A percentile compares a stretch with the other conserved stretches of the same genome.
Conservation (phyloP, 2,329 filamentous ascomycete species). For the Periconia macrospinosa region DNA sequence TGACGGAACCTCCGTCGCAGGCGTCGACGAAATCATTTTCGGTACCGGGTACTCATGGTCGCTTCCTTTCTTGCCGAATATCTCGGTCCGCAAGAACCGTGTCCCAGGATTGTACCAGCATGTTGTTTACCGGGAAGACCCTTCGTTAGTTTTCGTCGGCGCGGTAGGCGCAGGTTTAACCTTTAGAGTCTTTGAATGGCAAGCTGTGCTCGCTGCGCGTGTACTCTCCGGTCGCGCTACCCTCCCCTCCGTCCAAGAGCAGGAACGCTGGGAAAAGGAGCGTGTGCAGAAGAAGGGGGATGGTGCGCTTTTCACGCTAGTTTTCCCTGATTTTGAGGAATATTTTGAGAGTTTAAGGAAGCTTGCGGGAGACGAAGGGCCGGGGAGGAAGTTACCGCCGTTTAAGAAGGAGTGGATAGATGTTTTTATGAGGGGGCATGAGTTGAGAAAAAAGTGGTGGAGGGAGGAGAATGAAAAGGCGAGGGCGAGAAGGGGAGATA, state of each 20-base stretch:
- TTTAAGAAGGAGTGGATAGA: slow-evolving; percentile 54
- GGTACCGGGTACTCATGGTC: slow-evolving; percentile 69
- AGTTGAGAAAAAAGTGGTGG: slow-evolving; percentile 63
- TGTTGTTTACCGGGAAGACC: slow-evolving; percentile 58
- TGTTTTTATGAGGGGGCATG: slow-evolving; percentile 58
- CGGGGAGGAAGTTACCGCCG: slow-evolving; percentile 48
- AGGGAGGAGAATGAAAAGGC: slow-evolving; percentile 52
- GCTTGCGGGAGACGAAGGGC: slow-evolving; percentile 50
- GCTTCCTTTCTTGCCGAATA: slow-evolving; percentile 55
- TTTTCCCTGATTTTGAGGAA: slow-evolving; percentile 65
- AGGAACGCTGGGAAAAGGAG: slow-evolving; percentile 60
- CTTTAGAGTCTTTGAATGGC: slow-evolving; percentile 71
- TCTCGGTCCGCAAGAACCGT: slow-evolving; percentile 58
- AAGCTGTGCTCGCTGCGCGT: slow-evolving; percentile 64
- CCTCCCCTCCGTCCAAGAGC: slow-evolving; percentile 54
- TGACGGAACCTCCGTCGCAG: slow-evolving; percentile 55
- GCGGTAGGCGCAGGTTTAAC: slow-evolving; percentile 58
- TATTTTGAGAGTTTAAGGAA: slow-evolving; percentile 63
- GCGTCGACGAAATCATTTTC: slow-evolving; percentile 66
- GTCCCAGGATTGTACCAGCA: slow-evolving; percentile 62
- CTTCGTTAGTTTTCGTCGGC: slow-evolving; percentile 60
- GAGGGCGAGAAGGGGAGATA: background rate
- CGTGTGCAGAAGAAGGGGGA: slow-evolving; percentile 59
- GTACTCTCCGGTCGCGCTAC: slow-evolving; percentile 58
- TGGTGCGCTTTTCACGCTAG: slow-evolving; percentile 57